A percentile compares a stretch with the other conserved stretches of the same genome.
phyloP scores from a whole-genome alignment of 2,329 filamentous ascomycete species.

The Seiridium cupressi region DNA sequence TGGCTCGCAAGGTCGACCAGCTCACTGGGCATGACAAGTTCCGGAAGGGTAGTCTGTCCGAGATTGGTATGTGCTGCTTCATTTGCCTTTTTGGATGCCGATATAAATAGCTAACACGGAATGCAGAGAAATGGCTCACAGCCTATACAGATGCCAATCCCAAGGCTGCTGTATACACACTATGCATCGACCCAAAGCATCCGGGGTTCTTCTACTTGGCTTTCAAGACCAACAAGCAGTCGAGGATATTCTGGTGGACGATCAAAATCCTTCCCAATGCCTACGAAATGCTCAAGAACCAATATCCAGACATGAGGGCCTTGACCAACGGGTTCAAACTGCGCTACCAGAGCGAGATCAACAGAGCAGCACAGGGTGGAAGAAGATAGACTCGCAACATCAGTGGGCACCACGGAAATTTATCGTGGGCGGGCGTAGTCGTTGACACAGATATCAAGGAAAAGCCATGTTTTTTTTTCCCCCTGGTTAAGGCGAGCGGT shows the following conservation, averaged over 20 bases:
- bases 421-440: too few species aligned
- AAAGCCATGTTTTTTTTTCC: background rate
- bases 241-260: conserved; percentile 73
- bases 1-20: conserved; percentile 97
- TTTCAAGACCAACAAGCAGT: conserved; percentile 85
- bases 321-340: conserved; percentile 97
- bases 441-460: too few species aligned
- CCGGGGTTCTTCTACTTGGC: conserved; percentile 94
- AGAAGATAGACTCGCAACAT: background rate
- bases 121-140: conserved; percentile 84
- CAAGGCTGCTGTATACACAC: conserved; percentile 87
- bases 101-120: conserved; percentile 17
- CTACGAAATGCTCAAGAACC: conserved; percentile 83
- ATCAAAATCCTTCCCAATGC: conserved; percentile 92
- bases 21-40: conserved; percentile 94
- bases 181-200: conserved; percentile 90
- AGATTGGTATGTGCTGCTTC: conserved; percentile 70
- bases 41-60: conserved; percentile 74
- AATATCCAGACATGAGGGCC: conserved; percentile 92
- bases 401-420: background rate
- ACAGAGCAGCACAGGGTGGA: conserved; percentile 40
- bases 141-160: conserved; percentile 97
- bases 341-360: conserved; percentile 65
- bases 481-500: background rate
- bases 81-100: background rate